Percentiles rank a stretch among this genome's conserved stretches.
Evolutionary conservation across 2,329 filamentous ascomycete species (phyloP).

Genomic region (Pseudopithomyces maydicus): DNA sequence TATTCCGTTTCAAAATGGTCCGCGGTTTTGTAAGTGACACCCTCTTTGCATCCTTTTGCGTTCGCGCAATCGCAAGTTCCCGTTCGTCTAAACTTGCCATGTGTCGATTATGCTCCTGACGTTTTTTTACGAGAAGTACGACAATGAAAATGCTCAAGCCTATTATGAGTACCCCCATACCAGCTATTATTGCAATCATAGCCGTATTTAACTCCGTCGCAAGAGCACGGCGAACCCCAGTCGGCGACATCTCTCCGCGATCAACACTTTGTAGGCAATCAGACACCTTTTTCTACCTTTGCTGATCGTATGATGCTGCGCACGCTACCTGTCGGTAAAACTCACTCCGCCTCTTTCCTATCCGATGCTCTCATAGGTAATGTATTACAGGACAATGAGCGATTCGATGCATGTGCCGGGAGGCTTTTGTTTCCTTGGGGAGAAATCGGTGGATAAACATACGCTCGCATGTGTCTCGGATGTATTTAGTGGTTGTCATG

Average conservation of each 20-base stretch:
- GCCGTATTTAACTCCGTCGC: conserved; percentile 26
- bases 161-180: conserved; percentile 31
- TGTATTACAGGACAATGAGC: conserved; percentile 18
- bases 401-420: conserved; percentile 23
- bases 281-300: background rate
- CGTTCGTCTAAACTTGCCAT: conserved; percentile 40
- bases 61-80: conserved; percentile 32
- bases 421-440: conserved; percentile 19
- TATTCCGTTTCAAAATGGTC: conserved; percentile 37
- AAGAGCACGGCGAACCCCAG: conserved; percentile 14
- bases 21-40: conserved; percentile 33
- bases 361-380: background rate
- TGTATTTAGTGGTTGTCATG: conserved; percentile 42
- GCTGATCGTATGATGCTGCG: background rate
- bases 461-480: conserved; percentile 33
- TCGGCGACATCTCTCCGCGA: conserved; percentile 12
- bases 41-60: conserved; percentile 22
- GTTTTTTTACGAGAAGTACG: conserved; percentile 32
- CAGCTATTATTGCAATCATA: conserved; percentile 29
- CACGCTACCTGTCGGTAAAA: background rate
- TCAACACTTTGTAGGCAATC: background rate
- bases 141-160: conserved; percentile 29
- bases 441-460: conserved; percentile 31
- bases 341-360: conserved; percentile 24
- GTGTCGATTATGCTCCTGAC: conserved; percentile 33